Evolutionary conservation across 768 basidiomycete species (phyloP).

Genomic region (Pleurotus sapidus): DNA sequence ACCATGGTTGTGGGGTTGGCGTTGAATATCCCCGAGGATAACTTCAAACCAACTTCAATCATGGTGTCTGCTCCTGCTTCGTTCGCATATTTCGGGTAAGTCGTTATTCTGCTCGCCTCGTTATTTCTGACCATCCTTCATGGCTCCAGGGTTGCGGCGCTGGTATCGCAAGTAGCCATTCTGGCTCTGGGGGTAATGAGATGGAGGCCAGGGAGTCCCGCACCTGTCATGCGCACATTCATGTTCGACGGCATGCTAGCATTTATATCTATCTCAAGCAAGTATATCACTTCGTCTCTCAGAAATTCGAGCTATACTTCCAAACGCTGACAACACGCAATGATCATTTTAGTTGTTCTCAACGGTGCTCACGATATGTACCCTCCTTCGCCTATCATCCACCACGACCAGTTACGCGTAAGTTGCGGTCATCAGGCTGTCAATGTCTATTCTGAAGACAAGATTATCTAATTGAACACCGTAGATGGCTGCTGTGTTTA

Average conservation of each 20-base stretch:
- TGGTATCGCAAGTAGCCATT: constrained; percentile 12
- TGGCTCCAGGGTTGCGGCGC: constrained; percentile 5
- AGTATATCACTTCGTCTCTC: not conserved
- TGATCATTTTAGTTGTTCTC: constrained; percentile 4
- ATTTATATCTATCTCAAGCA: constrained; percentile 9
- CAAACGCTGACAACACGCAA: too few species aligned
- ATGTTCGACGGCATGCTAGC: constrained; percentile 14
- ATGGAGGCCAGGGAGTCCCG: constrained; percentile 1
- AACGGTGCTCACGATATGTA: constrained; percentile 8
- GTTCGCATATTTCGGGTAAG: constrained; percentile 13
- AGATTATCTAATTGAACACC: not conserved
- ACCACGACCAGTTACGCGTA: constrained; percentile 10
- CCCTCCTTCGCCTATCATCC: constrained; percentile 4
- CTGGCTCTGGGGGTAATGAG: constrained; percentile 7
- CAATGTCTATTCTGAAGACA: not conserved
- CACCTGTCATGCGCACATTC: constrained; percentile 10
- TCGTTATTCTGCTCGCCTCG: not conserved
- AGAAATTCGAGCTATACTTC: not conserved
- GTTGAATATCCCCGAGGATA: constrained; percentile 6
- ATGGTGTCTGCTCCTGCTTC: constrained; percentile 10
- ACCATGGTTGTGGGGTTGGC: constrained; percentile 3
- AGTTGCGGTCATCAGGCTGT: not conserved
- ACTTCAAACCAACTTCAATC: constrained; percentile 7
- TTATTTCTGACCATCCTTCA: not conserved
- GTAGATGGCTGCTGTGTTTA: constrained; percentile 11